Evolutionary conservation across 306 rosid genomes (phyloP).

Genomic region (Bauhinia variegata): DNA sequence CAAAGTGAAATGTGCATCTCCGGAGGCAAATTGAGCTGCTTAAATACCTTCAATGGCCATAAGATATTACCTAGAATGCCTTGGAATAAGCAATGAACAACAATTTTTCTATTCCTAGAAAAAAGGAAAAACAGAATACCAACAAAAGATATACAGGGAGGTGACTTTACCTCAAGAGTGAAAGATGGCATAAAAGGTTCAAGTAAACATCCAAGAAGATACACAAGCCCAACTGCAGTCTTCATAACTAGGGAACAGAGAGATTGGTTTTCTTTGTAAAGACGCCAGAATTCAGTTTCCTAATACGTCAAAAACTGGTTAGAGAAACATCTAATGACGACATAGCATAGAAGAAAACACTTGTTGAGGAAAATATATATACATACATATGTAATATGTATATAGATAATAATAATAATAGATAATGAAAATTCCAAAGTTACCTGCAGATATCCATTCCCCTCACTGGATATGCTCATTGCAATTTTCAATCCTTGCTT

Average conservation of each 20-base stretch:
- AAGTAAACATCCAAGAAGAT: conserved; percentile 81
- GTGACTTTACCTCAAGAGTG: conserved; percentile 63
- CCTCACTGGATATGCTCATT: conserved; percentile 86
- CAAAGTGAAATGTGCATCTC: conserved; percentile 64
- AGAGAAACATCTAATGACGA: background rate
- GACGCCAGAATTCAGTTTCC: conserved; percentile 90
- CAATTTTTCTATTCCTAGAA: no score
- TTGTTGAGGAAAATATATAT: background rate
- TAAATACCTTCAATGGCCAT: conserved; percentile 67
- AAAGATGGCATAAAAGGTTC: conserved; percentile 96
- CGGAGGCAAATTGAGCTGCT: conserved; percentile 73
- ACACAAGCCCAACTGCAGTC: conserved; percentile 85
- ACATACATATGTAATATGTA: no score
- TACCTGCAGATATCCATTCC: conserved; percentile 91
- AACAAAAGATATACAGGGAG: background rate
- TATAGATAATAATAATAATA: conserved; percentile 9
- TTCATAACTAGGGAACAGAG: conserved; percentile 78
- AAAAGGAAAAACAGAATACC: background rate
- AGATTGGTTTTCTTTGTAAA: conserved; percentile 77
- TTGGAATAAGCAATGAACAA: conserved; percentile 21
- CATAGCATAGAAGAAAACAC: conserved; percentile 1
- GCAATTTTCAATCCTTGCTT: conserved; percentile 91
- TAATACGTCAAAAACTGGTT: conserved; percentile 27
- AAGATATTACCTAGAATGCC: conserved; percentile 17
- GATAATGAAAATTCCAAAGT: conserved; percentile 14